Evolutionary conservation across 352 stramenopile genomes (phyloP).

Genomic region (Phytophthora fragariaefolia): DNA sequence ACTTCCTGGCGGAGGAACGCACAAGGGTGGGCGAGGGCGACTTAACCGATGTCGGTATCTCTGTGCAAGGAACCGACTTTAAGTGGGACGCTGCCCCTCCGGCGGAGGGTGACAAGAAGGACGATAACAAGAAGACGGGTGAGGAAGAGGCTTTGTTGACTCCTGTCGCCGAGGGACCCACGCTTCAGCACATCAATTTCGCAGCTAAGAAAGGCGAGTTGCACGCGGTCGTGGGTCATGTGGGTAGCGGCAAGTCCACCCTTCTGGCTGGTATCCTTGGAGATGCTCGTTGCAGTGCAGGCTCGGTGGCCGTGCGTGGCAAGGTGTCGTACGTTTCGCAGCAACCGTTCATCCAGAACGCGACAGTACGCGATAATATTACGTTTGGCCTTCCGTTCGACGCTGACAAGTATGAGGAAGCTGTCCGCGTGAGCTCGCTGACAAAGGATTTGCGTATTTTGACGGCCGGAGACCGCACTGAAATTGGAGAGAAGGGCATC

Average conservation of each 20-base stretch:
- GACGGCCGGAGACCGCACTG: conserved; percentile 86
- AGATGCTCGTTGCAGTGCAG: conserved; percentile 74
- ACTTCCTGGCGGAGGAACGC: conserved; percentile 6
- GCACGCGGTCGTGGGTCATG: conserved; percentile 37
- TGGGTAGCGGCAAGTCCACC: conserved; percentile 47
- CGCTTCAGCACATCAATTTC: conserved; percentile 33
- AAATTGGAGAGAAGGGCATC: conserved; percentile 96
- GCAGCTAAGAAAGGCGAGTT: conserved; percentile 38
- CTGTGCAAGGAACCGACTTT: conserved; percentile 35
- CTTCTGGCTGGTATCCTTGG: conserved; percentile 43
- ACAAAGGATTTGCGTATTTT: conserved; percentile 86
- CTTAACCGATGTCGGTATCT: conserved; percentile 30
- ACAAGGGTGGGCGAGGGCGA: too few species aligned
- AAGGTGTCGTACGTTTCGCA: conserved; percentile 68
- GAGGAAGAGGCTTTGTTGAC: too few species aligned
- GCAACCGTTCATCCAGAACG: conserved; percentile 93
- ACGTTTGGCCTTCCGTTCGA: conserved; percentile 77
- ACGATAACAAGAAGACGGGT: too few species aligned
- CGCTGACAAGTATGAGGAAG: conserved; percentile 38
- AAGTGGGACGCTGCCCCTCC: conserved; percentile 24
- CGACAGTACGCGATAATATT: conserved; percentile 92
- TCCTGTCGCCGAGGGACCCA: too few species aligned
- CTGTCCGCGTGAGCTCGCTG: conserved; percentile 72
- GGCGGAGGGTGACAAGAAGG: too few species aligned
- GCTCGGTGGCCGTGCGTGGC: conserved; percentile 32